These are phyloP conservation scores for Calonectria hongkongensis DNA, from an alignment of 2,329 filamentous ascomycete species.

Conservation along the genomic window DNA sequence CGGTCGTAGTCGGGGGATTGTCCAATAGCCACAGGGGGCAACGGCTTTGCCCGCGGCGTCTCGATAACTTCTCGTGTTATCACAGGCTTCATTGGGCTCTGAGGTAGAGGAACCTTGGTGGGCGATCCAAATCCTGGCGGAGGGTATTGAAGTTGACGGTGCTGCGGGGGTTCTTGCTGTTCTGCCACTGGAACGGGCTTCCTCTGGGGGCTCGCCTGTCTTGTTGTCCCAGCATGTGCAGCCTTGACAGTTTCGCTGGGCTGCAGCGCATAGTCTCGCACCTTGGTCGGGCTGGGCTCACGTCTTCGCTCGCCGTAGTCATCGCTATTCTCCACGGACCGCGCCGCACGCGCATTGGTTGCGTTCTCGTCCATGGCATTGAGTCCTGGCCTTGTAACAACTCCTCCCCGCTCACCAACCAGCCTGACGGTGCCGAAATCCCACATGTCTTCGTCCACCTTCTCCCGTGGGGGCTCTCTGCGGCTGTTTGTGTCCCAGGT, in stretches of 20 bases:
- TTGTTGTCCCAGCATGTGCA: conserved; percentile 67
- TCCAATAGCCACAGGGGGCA: conserved; percentile 67
- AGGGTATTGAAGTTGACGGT: conserved; percentile 36
- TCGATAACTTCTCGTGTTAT: conserved; percentile 60
- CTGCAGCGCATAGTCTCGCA: conserved; percentile 66
- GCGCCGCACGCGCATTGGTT: conserved; percentile 82
- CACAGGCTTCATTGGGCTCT: conserved; percentile 59
- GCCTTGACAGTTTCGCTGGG: conserved; percentile 75
- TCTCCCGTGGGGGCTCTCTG: conserved; percentile 71
- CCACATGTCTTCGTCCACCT: conserved; percentile 90
- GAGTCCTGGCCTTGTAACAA: conserved; percentile 74
- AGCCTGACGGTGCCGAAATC: conserved; percentile 97
- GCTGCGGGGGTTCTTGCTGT: conserved; percentile 43
- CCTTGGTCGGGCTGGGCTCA: conserved; percentile 72
- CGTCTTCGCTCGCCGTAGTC: conserved; percentile 73
- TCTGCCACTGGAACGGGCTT: conserved; percentile 66
- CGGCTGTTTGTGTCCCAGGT: conserved; percentile 73
- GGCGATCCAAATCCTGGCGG: conserved; percentile 66
- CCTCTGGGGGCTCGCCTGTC: conserved; percentile 77
- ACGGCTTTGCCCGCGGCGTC: conserved; percentile 69
- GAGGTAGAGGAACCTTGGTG: conserved; percentile 76
- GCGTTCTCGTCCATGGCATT: conserved; percentile 87
- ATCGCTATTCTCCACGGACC: conserved; percentile 68
- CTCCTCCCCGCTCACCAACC: conserved; percentile 78
- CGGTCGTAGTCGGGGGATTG: conserved; percentile 77